These are phyloP conservation scores for Madurella mycetomatis DNA, from an alignment of 2,329 filamentous ascomycete species.

Conservation along the genomic window DNA sequence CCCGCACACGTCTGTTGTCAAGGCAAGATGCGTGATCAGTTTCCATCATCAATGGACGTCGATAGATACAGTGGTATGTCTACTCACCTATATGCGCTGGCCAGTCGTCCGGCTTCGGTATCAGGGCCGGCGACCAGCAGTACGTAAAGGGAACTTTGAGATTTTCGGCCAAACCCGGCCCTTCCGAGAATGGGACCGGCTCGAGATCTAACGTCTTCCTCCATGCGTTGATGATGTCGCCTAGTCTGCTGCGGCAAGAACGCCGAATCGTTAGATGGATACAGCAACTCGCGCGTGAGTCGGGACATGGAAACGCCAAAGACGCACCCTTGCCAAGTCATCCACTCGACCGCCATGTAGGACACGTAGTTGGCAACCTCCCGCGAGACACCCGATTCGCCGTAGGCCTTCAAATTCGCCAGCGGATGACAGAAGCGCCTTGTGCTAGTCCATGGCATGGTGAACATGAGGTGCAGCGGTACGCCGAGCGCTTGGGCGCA, in stretches of 20 bases:
- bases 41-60: neutral
- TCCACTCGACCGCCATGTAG: slow-evolving; percentile 79
- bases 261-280: too few relatives aligned
- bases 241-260: slow-evolving; percentile 41
- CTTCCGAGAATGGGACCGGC: slow-evolving; percentile 73
- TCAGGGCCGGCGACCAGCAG: slow-evolving; percentile 79
- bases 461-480: slow-evolving; percentile 83
- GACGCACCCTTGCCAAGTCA: slow-evolving; percentile 74
- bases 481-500: slow-evolving; percentile 70
- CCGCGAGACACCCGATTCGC: slow-evolving; percentile 57
- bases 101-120: slow-evolving; percentile 60
- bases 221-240: slow-evolving; percentile 86
- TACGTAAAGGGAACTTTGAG: slow-evolving; percentile 81
- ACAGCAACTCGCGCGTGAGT: too few relatives aligned
- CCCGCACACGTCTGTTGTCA: slow-evolving; percentile 65
- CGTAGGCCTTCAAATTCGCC: slow-evolving; percentile 71
- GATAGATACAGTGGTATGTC: neutral
- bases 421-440: slow-evolving; percentile 80
- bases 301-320: too few relatives aligned
- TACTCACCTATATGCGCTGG: slow-evolving; percentile 29
- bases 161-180: slow-evolving; percentile 71
- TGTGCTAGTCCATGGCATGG: slow-evolving; percentile 91
- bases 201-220: slow-evolving; percentile 71
- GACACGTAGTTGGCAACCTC: slow-evolving; percentile 71
- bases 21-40: slow-evolving; percentile 20